Evolutionary conservation across 176 grass and related monocot species (phyloP), one percentile per base, ranked within the genome.

Genomic region (Bonia amplexicaulis): DNA sequence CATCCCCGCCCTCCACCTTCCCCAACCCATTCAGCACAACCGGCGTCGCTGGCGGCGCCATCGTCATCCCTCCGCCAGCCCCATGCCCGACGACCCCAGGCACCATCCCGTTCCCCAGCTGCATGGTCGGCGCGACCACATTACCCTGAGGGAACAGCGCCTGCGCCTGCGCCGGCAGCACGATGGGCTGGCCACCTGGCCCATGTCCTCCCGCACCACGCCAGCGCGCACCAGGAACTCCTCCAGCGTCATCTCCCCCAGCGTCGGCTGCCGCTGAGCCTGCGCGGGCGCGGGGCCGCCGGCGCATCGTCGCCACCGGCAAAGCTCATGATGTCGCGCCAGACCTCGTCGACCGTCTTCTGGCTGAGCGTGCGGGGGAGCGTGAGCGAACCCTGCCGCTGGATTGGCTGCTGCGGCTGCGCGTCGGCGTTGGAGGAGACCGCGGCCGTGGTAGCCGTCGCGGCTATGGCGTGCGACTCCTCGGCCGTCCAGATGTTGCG

Each of bases 161-260:
- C 80, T 81, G 87, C 62, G 69, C 78, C 62, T 84, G 74, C 66
- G 82, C 84, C 48, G 63, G 63, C 41, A 78, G 62, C 8, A 89
- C 78, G 80, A 80, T 25, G 88, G 79, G 6, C 61, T 87, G 85
- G 17, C 45, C 80, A 75, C 4, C 61, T 87, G 85, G 17, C 45
- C 80, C 59, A 83, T 31, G 49, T 86, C 93, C 54, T 98, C 93
- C 47, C 88, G 75, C 22, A 92, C 93, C 14, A 98, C 96, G 67
- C 96, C 96, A 13, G 96, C 91, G 64, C 82, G 94, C 46, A 93
- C 85, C 48, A 98, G 82, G 89, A 98, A 98, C 25, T 98, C 96
- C 89, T 98, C 92, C 37, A 98, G 90, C 54, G 95, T 98, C 87
- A 98, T 98, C 87, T 88, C 89, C 31, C 95, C 93, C 31, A 98